Conservation (phyloP, 371 early-diverging fungal genomes). For the Actinomucor elegans region DNA sequence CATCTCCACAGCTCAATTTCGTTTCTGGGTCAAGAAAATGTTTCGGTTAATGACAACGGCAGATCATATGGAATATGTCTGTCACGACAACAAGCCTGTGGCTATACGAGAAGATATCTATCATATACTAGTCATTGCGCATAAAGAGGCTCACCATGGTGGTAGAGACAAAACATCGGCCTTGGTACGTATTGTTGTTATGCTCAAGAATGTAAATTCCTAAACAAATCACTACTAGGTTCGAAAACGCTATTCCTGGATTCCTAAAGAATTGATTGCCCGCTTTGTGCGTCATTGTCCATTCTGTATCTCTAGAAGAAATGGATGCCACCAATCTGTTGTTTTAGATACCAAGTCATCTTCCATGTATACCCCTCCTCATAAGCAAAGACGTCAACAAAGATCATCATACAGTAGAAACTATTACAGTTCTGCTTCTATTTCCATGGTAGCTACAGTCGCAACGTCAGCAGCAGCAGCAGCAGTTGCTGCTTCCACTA, state of each 20-base stretch:
- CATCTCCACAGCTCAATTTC: slow-evolving; percentile 65
- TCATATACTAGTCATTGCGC: slow-evolving; percentile 52
- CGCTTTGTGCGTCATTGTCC: slow-evolving; percentile 61
- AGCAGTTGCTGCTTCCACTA: slow-evolving; percentile 14
- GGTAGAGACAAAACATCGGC: slow-evolving; percentile 68
- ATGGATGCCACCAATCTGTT: slow-evolving; percentile 22
- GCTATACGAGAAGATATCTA: slow-evolving; percentile 63
- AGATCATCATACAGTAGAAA: neutral
- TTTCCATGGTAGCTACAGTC: slow-evolving; percentile 20
- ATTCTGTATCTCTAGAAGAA: slow-evolving; percentile 49
- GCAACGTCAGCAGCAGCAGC: slow-evolving; percentile 30
- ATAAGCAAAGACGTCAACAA: neutral
- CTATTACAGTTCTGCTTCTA: neutral
- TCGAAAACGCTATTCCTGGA: slow-evolving; percentile 57
- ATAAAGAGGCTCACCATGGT: slow-evolving; percentile 62
- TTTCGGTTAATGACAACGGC: slow-evolving; percentile 44
- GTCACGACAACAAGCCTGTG: slow-evolving; percentile 59
- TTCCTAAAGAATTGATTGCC: slow-evolving; percentile 61
- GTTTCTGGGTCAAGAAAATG: slow-evolving; percentile 72
- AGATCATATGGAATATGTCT: slow-evolving; percentile 42
- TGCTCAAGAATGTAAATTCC: slow-evolving; percentile 5
- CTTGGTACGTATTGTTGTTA: slow-evolving; percentile 36
- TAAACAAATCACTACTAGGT: slow-evolving; percentile 31
- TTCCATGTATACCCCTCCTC: neutral
- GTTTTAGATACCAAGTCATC: neutral